These are phyloP conservation scores for Geoglossum cookeanum DNA, from an alignment of 2,329 filamentous ascomycete genomes.

Conservation along the genomic window DNA sequence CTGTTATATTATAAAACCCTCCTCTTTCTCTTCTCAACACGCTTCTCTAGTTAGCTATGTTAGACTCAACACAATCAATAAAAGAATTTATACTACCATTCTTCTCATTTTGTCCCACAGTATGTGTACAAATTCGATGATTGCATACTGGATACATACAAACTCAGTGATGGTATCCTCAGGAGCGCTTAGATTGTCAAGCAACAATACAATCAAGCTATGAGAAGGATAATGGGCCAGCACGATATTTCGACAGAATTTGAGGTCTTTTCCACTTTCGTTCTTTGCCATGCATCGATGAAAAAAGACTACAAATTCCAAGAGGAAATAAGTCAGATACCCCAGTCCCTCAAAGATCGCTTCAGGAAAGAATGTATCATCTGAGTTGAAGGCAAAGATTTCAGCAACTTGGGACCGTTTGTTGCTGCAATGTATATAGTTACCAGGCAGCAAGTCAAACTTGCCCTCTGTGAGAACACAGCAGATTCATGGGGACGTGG, in stretches of 20 bases:
- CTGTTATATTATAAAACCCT: too few relatives aligned
- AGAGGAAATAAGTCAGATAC: slow-evolving; percentile 58
- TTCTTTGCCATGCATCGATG: slow-evolving; percentile 52
- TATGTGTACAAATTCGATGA: slow-evolving; percentile 56
- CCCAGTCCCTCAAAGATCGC: slow-evolving; percentile 43
- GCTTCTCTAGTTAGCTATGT: too few relatives aligned
- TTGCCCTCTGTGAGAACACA: slow-evolving; percentile 22
- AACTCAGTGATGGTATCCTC: slow-evolving; percentile 35
- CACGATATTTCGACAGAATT: slow-evolving; percentile 74
- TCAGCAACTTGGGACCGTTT: slow-evolving; percentile 45
- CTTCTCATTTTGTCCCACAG: slow-evolving; percentile 59
- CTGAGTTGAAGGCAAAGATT: slow-evolving; percentile 40
- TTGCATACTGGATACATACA: slow-evolving; percentile 47
- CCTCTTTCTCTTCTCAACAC: too few relatives aligned
- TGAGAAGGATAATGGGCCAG: slow-evolving; percentile 69
- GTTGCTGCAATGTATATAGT: slow-evolving; percentile 77
- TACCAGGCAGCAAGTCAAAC: slow-evolving; percentile 49
- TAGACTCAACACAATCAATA: too few relatives aligned
- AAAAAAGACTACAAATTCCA: slow-evolving; percentile 69
- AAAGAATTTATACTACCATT: too few relatives aligned
- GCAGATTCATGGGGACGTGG: too few relatives aligned
- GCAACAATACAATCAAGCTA: slow-evolving; percentile 51
- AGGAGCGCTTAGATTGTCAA: slow-evolving; percentile 48
- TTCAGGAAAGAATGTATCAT: slow-evolving; percentile 49
- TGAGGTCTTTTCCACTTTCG: slow-evolving; percentile 77